Percentiles rank a stretch among this genome's conserved stretches.
phyloP scores from a whole-genome alignment of 345 rosid genomes.

The Citrus sinensis region DNA sequence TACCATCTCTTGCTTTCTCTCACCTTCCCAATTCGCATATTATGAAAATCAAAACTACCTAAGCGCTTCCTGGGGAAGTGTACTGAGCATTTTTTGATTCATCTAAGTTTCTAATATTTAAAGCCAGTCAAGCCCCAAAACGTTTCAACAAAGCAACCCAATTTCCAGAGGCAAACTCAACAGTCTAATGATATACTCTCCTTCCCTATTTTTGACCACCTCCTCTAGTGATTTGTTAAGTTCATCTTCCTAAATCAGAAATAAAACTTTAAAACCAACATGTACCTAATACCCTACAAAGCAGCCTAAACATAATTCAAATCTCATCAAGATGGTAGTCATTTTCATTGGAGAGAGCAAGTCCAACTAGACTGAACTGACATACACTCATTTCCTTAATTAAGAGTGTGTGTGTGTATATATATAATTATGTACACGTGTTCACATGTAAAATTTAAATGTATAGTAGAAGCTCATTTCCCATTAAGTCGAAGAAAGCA shows the following conservation, averaged over 20 bases:
- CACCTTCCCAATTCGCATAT: not conserved
- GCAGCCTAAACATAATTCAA: not conserved
- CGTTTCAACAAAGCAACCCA: not conserved
- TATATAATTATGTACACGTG: not conserved
- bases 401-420: not conserved
- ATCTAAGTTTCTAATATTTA: not conserved
- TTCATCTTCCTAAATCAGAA: not conserved
- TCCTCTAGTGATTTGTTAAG: not conserved
- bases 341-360: not conserved
- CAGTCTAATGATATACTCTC: not conserved
- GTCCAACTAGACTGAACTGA: not conserved
- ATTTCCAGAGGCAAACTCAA: not conserved
- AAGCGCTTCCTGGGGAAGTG: not conserved
- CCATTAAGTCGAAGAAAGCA: not conserved
- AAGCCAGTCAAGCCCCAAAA: not conserved
- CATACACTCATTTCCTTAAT: not conserved
- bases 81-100: not conserved
- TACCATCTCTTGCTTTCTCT: not conserved
- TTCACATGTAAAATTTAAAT: not conserved
- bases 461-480: not conserved
- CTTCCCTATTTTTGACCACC: not conserved
- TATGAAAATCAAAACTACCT: not conserved
- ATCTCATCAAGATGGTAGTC: not conserved
- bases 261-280: not conserved
- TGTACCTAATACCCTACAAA: not conserved